These are phyloP conservation scores for Emmonsiellopsis sp. DNA, from an alignment of 2,329 filamentous ascomycete genomes.

Conservation along the genomic window DNA sequence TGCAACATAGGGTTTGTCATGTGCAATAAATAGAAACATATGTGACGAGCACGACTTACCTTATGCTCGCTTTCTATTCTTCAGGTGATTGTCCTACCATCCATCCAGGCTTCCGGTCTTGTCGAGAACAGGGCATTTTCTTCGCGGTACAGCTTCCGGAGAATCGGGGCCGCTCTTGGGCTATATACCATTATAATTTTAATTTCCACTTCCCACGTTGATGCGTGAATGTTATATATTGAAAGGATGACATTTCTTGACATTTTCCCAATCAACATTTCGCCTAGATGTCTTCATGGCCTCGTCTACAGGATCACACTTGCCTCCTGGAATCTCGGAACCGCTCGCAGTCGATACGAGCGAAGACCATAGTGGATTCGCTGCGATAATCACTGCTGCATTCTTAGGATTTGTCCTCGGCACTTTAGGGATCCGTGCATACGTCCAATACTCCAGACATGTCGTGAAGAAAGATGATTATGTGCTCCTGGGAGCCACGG, in stretches of 20 bases:
- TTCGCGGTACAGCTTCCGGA: not conserved
- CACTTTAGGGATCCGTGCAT: conserved; percentile 31
- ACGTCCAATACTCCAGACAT: conserved; percentile 26
- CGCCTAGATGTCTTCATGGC: not conserved
- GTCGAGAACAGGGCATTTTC: not conserved
- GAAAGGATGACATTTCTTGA: not conserved
- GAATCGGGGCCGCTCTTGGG: not conserved
- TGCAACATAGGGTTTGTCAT: not conserved
- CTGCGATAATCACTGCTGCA: conserved; percentile 31
- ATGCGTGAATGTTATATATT: not conserved
- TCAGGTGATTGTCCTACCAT: not conserved
- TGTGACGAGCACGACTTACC: not conserved
- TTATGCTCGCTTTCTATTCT: not conserved
- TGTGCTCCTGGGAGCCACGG: conserved; percentile 22
- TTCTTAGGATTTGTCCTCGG: conserved; percentile 29
- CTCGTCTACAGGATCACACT: conserved; percentile 2
- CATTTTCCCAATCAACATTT: not conserved
- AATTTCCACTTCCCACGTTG: not conserved
- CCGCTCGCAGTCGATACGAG: conserved; percentile 27
- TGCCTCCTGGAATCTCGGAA: conserved; percentile 17
- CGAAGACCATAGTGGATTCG: conserved; percentile 32
- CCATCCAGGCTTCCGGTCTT: not conserved
- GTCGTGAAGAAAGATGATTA: conserved; percentile 26
- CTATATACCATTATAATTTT: not conserved
- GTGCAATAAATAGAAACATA: not conserved